Evolutionary conservation across 1,284 basidiomycete species (phyloP).

Genomic region (Trametes pubescens): DNA sequence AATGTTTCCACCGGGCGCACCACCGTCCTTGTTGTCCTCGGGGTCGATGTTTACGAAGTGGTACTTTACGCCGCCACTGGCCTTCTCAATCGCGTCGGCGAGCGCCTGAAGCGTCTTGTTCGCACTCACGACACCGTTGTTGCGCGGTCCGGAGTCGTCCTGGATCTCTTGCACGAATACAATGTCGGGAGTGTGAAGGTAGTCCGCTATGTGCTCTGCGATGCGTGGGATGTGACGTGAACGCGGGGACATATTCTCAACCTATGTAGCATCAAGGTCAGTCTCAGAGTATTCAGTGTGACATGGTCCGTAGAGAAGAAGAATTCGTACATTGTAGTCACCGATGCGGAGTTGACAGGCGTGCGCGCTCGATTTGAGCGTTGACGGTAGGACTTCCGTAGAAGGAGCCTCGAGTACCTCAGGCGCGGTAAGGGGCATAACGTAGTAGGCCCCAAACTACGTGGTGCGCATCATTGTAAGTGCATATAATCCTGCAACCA

Average conservation of each 20-base stretch:
- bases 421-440: slow-evolving; percentile 65
- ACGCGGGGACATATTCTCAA: slow-evolving; percentile 66
- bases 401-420: slow-evolving; percentile 51
- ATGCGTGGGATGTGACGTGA: slow-evolving; percentile 57
- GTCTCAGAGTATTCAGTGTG: not conserved
- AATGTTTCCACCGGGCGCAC: slow-evolving; percentile 71
- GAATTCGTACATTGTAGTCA: slow-evolving; percentile 61
- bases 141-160: slow-evolving; percentile 63
- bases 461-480: not conserved
- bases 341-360: slow-evolving; percentile 62
- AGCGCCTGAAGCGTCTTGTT: slow-evolving; percentile 62
- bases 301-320: not conserved
- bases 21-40: slow-evolving; percentile 65
- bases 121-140: slow-evolving; percentile 64
- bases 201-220: slow-evolving; percentile 62
- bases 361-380: slow-evolving; percentile 46
- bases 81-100: slow-evolving; percentile 56
- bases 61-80: slow-evolving; percentile 54
- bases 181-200: slow-evolving; percentile 65
- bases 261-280: slow-evolving; percentile 41
- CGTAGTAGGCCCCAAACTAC: slow-evolving; percentile 58
- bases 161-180: slow-evolving; percentile 75
- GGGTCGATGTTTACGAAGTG: slow-evolving; percentile 60
- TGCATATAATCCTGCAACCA: too few species aligned
- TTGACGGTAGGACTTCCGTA: slow-evolving; percentile 48